Evolutionary conservation across 805 yeast species (phyloP).

Genomic region (Candida patagonica): DNA sequence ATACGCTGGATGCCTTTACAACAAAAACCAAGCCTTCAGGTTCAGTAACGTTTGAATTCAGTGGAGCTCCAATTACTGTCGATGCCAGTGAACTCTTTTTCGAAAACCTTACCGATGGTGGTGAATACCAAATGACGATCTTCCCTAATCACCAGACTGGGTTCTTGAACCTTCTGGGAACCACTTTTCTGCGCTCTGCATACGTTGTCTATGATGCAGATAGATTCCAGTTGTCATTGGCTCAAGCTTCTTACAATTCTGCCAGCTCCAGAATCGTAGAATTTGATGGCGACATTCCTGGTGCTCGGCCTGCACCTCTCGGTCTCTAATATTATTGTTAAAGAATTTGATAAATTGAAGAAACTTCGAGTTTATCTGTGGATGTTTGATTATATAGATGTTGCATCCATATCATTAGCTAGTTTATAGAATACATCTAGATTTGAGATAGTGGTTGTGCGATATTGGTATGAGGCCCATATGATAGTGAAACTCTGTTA

Average conservation of each 20-base stretch:
- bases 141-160: slow-evolving; percentile 3
- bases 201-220: slow-evolving; percentile 65
- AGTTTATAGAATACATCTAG: too few relatives aligned
- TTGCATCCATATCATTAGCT: too few relatives aligned
- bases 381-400: too few relatives aligned
- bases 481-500: too few relatives aligned
- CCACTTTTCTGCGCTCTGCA: slow-evolving; percentile 51
- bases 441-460: too few relatives aligned
- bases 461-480: too few relatives aligned
- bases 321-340: neutral
- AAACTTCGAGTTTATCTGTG: too few relatives aligned
- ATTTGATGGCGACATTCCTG: slow-evolving; percentile 19
- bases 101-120: slow-evolving; percentile 1
- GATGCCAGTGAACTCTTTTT: slow-evolving; percentile 8
- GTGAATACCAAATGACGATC: slow-evolving; percentile 4
- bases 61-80: slow-evolving; percentile 20
- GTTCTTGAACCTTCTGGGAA: slow-evolving; percentile 42
- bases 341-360: too few relatives aligned
- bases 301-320: slow-evolving; percentile 22
- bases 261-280: slow-evolving; percentile 20
- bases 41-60: slow-evolving; percentile 16
- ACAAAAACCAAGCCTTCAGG: slow-evolving; percentile 2
- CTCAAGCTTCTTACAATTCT: slow-evolving; percentile 31
- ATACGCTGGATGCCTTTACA: slow-evolving; percentile 1
- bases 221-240: slow-evolving; percentile 45